Percentiles rank a stretch among this genome's conserved stretches.
Evolutionary conservation across 2,329 filamentous ascomycete species (phyloP).

Genomic region (Pseudogymnoascus sp.): DNA sequence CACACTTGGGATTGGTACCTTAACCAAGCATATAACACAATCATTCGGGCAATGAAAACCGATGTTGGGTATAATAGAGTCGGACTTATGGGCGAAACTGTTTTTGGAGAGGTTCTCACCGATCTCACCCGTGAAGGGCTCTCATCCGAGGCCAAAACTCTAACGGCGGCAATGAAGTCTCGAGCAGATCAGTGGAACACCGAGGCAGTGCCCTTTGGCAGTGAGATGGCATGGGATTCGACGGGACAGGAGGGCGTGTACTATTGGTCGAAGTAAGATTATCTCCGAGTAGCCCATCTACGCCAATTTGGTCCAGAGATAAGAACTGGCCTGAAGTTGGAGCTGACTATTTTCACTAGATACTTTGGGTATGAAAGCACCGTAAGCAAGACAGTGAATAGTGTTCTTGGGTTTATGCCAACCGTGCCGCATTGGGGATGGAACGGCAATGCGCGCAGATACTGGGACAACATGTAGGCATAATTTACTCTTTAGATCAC

Average conservation of each 20-base stretch:
- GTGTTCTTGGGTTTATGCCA: constrained; percentile 49
- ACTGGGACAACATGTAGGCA: constrained; percentile 50
- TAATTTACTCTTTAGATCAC: not conserved
- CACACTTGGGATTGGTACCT: constrained; percentile 49
- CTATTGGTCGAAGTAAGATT: constrained; percentile 39
- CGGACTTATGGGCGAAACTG: constrained; percentile 53
- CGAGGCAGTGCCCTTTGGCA: constrained; percentile 47
- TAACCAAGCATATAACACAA: constrained; percentile 44
- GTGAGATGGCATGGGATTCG: constrained; percentile 56
- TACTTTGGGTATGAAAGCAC: constrained; percentile 44
- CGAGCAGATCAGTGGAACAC: constrained; percentile 44
- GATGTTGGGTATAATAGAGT: constrained; percentile 38
- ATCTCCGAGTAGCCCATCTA: not conserved
- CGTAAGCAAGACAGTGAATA: constrained; percentile 44
- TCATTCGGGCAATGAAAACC: constrained; percentile 32
- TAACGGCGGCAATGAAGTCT: constrained; percentile 41
- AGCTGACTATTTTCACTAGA: not conserved
- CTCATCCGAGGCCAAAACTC: constrained; percentile 30
- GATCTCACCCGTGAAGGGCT: constrained; percentile 44
- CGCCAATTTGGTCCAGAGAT: constrained; percentile 26
- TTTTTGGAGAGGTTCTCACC: constrained; percentile 44
- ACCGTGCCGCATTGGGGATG: constrained; percentile 54
- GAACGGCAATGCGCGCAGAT: constrained; percentile 53
- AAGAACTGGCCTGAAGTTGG: not conserved
- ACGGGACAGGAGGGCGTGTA: constrained; percentile 56